These are phyloP conservation scores for Cystofilobasidium capitatum DNA, from an alignment of 768 basidiomycete species.

Conservation along the genomic window DNA sequence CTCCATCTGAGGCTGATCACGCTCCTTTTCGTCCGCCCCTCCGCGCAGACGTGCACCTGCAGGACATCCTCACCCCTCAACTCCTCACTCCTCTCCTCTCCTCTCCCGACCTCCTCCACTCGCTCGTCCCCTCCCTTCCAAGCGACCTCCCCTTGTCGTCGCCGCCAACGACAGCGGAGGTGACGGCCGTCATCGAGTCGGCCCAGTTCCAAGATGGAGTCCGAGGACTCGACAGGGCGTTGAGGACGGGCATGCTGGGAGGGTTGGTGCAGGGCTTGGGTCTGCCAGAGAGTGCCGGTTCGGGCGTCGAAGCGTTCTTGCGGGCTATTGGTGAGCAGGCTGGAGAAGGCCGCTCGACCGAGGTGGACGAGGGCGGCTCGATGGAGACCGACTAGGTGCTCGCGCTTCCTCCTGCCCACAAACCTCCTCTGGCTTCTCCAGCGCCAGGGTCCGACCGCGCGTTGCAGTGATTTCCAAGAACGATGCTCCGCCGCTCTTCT, in stretches of 20 bases:
- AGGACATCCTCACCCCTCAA: slow-evolving; percentile 25
- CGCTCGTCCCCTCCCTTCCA: slow-evolving; percentile 25
- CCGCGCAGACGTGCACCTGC: slow-evolving; percentile 14
- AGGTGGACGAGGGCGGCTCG: not conserved
- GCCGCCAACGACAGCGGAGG: slow-evolving; percentile 19
- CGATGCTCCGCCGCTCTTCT: too few relatives aligned
- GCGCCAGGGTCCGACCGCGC: too few relatives aligned
- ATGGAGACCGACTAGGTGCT: slow-evolving; percentile 16
- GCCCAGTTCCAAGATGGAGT: slow-evolving; percentile 23
- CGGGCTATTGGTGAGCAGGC: slow-evolving; percentile 23
- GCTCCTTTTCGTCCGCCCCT: not conserved
- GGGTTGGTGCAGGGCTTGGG: slow-evolving; percentile 16
- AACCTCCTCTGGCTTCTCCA: too few relatives aligned
- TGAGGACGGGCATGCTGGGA: slow-evolving; percentile 18
- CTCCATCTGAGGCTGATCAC: not conserved
- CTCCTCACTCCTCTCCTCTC: slow-evolving; percentile 20
- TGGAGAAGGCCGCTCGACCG: not conserved
- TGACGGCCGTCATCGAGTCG: slow-evolving; percentile 14
- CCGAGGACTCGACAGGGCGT: slow-evolving; percentile 16
- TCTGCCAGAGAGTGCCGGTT: slow-evolving; percentile 18
- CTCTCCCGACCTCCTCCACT: slow-evolving; percentile 11
- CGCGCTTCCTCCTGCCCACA: not conserved
- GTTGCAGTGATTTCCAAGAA: too few relatives aligned
- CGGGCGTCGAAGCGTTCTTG: slow-evolving; percentile 22
- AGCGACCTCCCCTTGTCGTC: slow-evolving; percentile 16